Conservation (phyloP, 2,329 filamentous ascomycete species). For the Cladophialophora chaetospira region DNA sequence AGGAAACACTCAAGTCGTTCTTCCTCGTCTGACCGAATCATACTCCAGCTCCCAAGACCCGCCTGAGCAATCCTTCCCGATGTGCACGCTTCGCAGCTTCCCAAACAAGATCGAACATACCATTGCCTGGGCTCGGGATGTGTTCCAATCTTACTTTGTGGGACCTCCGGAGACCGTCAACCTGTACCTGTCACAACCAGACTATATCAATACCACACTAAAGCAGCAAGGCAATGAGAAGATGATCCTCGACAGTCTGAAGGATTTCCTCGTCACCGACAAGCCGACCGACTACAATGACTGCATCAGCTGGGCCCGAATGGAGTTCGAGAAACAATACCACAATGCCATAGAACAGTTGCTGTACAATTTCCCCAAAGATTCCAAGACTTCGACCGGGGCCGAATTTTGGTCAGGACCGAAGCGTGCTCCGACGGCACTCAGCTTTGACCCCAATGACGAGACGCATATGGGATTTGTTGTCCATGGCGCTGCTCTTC, state of each 20-base stretch:
- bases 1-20: constrained; percentile 94
- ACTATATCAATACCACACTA: constrained; percentile 82
- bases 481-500: constrained; percentile 83
- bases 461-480: constrained; percentile 86
- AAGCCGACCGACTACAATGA: constrained; percentile 92
- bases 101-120: constrained; percentile 98
- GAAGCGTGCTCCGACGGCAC: constrained; percentile 88
- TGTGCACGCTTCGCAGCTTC: constrained; percentile 97
- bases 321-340: constrained; percentile 94
- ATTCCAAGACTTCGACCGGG: constrained; percentile 82
- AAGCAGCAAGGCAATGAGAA: constrained; percentile 96
- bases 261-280: constrained; percentile 86
- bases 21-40: constrained; percentile 89
- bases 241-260: constrained; percentile 84
- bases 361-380: constrained; percentile 95
- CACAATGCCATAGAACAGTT: constrained; percentile 96
- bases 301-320: constrained; percentile 92
- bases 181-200: constrained; percentile 85
- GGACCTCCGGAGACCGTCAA: constrained; percentile 94
- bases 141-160: constrained; percentile 92
- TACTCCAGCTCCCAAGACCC: constrained; percentile 97
- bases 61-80: constrained; percentile 97
- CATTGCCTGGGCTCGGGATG: constrained; percentile 94
- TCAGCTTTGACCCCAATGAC: constrained; percentile 85
- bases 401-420: constrained; percentile 97